A percentile compares a stretch with the other conserved stretches of the same genome.
phyloP scores from a whole-genome alignment of 345 rosid genomes.

The Psidium guajava region DNA sequence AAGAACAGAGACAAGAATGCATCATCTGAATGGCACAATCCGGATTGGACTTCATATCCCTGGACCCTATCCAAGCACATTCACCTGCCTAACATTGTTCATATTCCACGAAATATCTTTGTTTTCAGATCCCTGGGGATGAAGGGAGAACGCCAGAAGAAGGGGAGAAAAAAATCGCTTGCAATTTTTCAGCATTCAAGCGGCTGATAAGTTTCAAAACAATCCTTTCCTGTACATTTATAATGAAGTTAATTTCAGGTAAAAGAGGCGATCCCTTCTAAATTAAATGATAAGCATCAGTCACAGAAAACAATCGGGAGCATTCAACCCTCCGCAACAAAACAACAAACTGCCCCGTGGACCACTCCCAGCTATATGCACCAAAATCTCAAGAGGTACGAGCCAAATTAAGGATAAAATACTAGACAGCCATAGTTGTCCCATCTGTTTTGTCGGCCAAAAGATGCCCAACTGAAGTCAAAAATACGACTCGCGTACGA shows the following conservation, averaged over 20 bases:
- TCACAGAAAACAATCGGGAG: background rate
- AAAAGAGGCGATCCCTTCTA: background rate
- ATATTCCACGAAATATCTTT: background rate
- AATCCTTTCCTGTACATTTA: background rate
- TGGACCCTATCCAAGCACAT: background rate
- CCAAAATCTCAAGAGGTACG: background rate
- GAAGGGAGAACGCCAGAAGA: background rate
- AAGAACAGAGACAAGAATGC: background rate
- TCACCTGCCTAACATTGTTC: background rate
- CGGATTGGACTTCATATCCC: background rate
- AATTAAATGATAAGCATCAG: background rate
- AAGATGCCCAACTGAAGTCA: background rate
- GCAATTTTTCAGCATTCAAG: background rate
- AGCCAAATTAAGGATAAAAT: slow-evolving; percentile 1
- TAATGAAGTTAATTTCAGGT: background rate
- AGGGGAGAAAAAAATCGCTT: background rate
- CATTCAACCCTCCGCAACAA: background rate
- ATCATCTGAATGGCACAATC: background rate
- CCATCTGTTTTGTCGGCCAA: background rate
- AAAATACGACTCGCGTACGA: background rate
- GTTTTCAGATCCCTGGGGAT: background rate
- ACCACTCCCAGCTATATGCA: background rate
- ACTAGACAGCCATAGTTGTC: background rate
- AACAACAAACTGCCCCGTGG: background rate
- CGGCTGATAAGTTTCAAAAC: background rate